Base-by-base conservation (phyloP, 441 rosid species). In the Aleurites moluccanus region DNA sequence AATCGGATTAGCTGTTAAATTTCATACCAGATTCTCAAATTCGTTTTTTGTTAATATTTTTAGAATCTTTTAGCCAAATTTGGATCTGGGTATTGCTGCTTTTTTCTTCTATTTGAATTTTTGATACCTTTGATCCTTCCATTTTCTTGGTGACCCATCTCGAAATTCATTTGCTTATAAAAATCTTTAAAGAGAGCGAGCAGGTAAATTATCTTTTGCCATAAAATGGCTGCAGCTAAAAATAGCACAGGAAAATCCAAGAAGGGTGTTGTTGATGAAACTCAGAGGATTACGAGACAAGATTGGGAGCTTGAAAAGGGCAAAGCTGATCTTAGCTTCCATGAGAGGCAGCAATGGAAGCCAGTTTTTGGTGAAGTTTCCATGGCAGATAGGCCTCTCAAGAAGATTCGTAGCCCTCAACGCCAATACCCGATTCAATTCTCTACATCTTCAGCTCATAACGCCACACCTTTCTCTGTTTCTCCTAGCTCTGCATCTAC, bases 321-420 rank as follows among this genome's bases (percentile, higher is more conserved):
- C 44, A 79, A 72, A 55, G 62, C 80, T 15, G 87, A 80, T 69
- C 38, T 85, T 40, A 72, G 81, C 79, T 70, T 81, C 10, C 14
- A 6, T 25, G 83, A 85, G 81, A 86, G 76, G 75, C 83, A 68
- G 65, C 85, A 82, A 75, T 79, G 92, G 90, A 87, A 78, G 79
- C 85, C 89, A 4, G 83, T 85, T 83, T 82, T 86, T 42, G 85
- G 83, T 72, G 91, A 84, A 80, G 86, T 90, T 83, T 90, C 91
- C 78, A 56, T 81, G 82, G 78, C 90, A 1, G 70, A 77, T n/a
- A 87, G 90, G 70, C 90, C 97, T 84, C 82, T 81, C 61, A 92
- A 85, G 76, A 94, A 92, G 83, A 79, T 81, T 49, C 83, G 88
- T 30, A 90, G 91, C 80, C 88, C 92, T 25, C 89, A 87, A 62